Evolutionary conservation across 805 yeast species (phyloP).

Genomic region (Yueomyces sp.): DNA sequence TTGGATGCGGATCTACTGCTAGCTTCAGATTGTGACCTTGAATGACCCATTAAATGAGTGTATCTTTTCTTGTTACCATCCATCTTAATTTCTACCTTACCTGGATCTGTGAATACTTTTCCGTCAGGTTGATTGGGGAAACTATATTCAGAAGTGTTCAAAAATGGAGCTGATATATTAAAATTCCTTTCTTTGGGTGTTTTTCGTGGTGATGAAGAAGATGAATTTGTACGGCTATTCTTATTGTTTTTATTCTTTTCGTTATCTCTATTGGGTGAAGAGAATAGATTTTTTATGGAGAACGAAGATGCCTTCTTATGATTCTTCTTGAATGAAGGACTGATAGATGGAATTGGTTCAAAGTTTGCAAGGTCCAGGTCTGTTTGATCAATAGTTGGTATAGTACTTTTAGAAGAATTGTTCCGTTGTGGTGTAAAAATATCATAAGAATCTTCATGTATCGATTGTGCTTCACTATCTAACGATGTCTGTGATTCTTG

Average conservation of each 20-base stretch:
- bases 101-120: not conserved
- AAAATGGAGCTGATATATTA: not conserved
- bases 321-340: constrained; percentile 5
- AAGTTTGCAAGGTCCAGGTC: no score
- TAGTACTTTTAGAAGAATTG: not conserved
- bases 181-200: not conserved
- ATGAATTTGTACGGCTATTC: not conserved
- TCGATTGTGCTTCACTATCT: constrained; percentile 6
- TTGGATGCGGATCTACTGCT: constrained; percentile 5
- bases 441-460: not conserved
- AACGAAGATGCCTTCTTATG: constrained; percentile 20
- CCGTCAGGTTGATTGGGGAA: constrained; percentile 5
- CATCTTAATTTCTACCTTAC: not conserved
- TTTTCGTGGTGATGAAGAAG: constrained; percentile 1
- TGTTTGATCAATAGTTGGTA: not conserved
- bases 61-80: no score
- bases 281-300: constrained; percentile 20
- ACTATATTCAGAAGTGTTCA: constrained; percentile 2
- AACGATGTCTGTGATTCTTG: constrained; percentile 12
- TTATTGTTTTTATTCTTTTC: not conserved
- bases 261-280: not conserved
- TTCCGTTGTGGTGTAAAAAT: not conserved
- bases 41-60: not conserved
- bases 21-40: constrained; percentile 4
- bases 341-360: not conserved